Conservation (phyloP, 2,329 filamentous ascomycete species). For the Lasiodiplodia sp. region DNA sequence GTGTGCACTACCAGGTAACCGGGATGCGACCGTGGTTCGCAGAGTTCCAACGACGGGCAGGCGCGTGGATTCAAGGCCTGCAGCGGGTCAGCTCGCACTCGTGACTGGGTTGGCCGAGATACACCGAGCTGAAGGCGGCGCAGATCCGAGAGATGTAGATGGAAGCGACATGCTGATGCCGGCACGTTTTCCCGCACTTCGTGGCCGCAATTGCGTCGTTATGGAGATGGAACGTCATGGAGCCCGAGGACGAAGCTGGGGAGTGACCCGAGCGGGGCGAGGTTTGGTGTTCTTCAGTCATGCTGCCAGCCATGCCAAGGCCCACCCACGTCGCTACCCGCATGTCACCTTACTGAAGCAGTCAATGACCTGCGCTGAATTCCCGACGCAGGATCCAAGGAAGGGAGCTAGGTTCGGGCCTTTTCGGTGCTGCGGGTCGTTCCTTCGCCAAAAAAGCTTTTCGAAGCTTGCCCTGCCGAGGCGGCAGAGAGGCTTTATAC, state of each 20-base stretch:
- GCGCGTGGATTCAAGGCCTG: neutral
- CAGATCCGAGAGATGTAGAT: neutral
- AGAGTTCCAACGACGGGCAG: neutral
- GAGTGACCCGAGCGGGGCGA: neutral
- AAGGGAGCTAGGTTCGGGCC: constrained; percentile 4
- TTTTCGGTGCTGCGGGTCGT: constrained; percentile 2
- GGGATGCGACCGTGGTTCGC: neutral
- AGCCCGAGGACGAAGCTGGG: neutral
- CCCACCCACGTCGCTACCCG: constrained; percentile 14
- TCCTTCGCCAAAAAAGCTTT: neutral
- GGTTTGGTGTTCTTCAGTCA: constrained; percentile 20
- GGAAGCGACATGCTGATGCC: neutral
- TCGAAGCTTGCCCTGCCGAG: neutral
- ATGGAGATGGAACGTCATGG: neutral
- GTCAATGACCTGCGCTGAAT: constrained; percentile 10
- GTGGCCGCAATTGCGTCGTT: neutral
- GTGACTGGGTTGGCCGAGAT: constrained; percentile 2
- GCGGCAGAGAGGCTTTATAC: neutral
- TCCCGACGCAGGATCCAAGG: neutral
- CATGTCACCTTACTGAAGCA: constrained; percentile 22
- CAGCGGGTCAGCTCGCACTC: neutral
- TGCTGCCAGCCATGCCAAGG: constrained; percentile 6
- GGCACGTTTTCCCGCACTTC: neutral
- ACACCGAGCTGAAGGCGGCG: neutral
- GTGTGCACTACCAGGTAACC: neutral